phyloP scores from a whole-genome alignment of 306 rosid species.

The Bauhinia variegata region DNA sequence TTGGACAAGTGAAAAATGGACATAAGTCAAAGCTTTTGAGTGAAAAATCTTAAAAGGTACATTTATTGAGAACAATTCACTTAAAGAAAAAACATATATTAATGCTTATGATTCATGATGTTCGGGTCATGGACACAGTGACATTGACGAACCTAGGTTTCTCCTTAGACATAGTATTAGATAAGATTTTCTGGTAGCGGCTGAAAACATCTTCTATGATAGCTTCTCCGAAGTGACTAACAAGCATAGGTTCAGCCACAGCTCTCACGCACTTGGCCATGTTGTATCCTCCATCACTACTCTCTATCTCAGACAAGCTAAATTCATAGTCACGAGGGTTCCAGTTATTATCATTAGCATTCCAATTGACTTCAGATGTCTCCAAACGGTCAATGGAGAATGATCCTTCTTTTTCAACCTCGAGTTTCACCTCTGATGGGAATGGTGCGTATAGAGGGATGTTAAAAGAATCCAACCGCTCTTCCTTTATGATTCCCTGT shows the following conservation, averaged over 20 bases:
- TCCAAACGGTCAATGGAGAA: constrained; percentile 11
- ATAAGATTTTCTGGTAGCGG: constrained; percentile 30
- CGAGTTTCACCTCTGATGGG: constrained; percentile 23
- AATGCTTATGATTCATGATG: background rate
- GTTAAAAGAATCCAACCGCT: constrained; percentile 33
- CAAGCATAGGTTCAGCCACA: constrained; percentile 36
- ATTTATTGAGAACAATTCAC: too few species aligned
- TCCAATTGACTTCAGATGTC: constrained; percentile 31
- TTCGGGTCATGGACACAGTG: constrained; percentile 18
- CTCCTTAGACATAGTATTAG: constrained; percentile 38
- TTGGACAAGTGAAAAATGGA: too few species aligned
- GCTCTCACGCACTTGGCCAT: constrained; percentile 39
- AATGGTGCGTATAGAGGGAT: constrained; percentile 38
- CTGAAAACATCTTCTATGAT: too few species aligned
- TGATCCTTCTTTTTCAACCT: background rate
- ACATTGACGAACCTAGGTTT: constrained; percentile 37
- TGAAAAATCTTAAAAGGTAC: too few species aligned
- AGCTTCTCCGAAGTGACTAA: constrained; percentile 38
- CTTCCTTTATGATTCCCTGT: constrained; percentile 33
- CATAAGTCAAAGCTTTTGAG: too few species aligned
- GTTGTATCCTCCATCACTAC: constrained; percentile 3
- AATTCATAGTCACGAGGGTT: too few species aligned
- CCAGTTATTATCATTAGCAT: too few species aligned
- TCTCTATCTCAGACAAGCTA: background rate
- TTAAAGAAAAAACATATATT: too few species aligned